Evolutionary conservation across 2,329 filamentous ascomycete genomes (phyloP), one percentile per base, ranked within the genome.

Genomic region (Alternaria alternata): DNA sequence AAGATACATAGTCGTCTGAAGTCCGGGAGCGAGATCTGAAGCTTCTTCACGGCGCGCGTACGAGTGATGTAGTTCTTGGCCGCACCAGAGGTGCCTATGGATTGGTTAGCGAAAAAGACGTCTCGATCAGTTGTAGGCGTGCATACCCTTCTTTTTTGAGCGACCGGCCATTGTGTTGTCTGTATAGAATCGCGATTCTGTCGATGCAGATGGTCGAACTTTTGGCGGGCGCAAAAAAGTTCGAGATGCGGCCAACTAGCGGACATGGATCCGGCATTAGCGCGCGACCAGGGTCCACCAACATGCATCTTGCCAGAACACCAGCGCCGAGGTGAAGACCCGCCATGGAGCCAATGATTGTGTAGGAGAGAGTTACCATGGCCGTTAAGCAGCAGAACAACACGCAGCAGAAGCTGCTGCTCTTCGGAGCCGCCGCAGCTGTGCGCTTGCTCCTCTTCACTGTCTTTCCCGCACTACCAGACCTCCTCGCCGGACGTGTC

Each of bases 1-100:
- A 97, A 99, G 80, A 99, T 99, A 84, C 95, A 99, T 78, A 99
- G 87, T 83, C 96, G 91, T 82, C 95, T 90, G 83, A 99, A 99
- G 82, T 99, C 95, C 69, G 94, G 93, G 57, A 99, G 88, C 75
- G 92, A 97, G 81, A 99, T 91, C 82, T 99, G 95, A 65, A 99
- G 89, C 84, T 98, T 99, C 81, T 94, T 93, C 73, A 99, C 93
- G 46, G 95, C 95, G 84, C 97, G 93, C 42, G 94, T 97, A 80
- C 95, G 88, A 59, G 95, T 99, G 73, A 99, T 93, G 85, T 94
- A 99, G 87, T 99, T 99, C 84, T 95, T 97, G 83, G 94, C 93
- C 80, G 93, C 91, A 80, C 95, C 95, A 78, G 94, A 86, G 79
- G 91, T 89, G 77, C 94, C 88, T 90, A 68, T 12, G 9, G 26